Evolutionary conservation across 2,329 filamentous ascomycete species (phyloP), one percentile per base, ranked within the genome.

Genomic region (Lachnellula hyalina): DNA sequence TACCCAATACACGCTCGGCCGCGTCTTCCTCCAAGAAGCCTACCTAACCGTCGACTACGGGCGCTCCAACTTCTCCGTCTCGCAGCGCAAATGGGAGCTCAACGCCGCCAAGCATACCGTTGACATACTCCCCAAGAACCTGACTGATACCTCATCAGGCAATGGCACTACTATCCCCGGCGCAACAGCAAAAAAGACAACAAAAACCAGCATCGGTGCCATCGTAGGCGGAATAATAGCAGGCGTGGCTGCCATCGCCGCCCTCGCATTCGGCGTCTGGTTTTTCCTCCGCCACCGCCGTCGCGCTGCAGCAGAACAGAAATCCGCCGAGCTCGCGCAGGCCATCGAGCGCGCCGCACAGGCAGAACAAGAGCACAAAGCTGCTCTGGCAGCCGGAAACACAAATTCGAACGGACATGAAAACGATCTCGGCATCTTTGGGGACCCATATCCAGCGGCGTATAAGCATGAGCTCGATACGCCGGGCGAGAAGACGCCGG

Each of bases 11-110:
- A 72, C 69, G 3, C 63, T 73, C 42, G 71, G 71, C 5, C 65
- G 72, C 47, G 64, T 64, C 5, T 73, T 74, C 53, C 59, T 74
- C 12, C 71, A 74, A 61, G 71, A 74, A 61, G 67, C 68, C n/a
- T 52, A 55, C 36, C 38, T 55, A 38, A 55, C 44, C 12, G 49
- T 52, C 25, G 49, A 55, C 19, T 55, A 55, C 44, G 53, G 51
- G 6, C 17, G 28, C 11, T 38, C 36, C 12, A 55, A 47, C 34
- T 55, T 55, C 45, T 51, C 53, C 19, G 38, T 55, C 7, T 47
- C 32, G 25, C 53, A 51, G 17, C 40, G 40, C 9, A 42, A 17
- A 17, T 42, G 40, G 40, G 40, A 17, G 9, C 9, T 21, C 9
- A 42, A 19, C 17, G 4, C 40, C 17, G 2, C 14, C 11, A 17